phyloP scores from a whole-genome alignment of 768 basidiomycete species.

The Lactifluus pinguis region DNA sequence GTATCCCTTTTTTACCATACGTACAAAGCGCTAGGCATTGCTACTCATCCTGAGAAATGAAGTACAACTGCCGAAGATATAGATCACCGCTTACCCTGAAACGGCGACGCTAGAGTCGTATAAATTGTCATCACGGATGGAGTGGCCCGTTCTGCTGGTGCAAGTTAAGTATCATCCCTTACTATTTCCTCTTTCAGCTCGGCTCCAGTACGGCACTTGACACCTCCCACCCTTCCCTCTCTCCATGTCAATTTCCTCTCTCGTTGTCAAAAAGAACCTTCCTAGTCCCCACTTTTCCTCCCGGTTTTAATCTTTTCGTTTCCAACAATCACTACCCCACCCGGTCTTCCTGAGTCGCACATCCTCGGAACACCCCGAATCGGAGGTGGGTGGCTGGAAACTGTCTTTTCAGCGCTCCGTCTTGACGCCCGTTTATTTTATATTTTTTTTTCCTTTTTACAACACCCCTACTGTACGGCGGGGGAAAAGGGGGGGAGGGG shows the following conservation, averaged over 20 bases:
- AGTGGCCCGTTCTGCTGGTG: slow-evolving; percentile 6
- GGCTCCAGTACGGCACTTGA: slow-evolving; percentile 9
- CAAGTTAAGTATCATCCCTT: slow-evolving; percentile 5
- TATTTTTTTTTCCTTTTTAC: too few species aligned
- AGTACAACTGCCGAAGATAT: slow-evolving; percentile 12
- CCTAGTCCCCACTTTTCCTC: background rate
- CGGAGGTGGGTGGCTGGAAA: background rate
- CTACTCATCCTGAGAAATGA: slow-evolving; percentile 12
- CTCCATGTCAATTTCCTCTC: slow-evolving; percentile 9
- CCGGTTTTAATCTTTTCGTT: background rate
- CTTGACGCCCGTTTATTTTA: background rate
- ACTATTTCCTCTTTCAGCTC: slow-evolving; percentile 14
- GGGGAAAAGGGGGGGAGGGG: too few species aligned
- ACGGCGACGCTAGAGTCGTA: background rate
- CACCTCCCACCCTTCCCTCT: slow-evolving; percentile 1
- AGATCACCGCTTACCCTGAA: slow-evolving; percentile 14
- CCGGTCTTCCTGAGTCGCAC: background rate
- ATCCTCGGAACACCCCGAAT: slow-evolving; percentile 6
- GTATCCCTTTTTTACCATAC: slow-evolving; percentile 3
- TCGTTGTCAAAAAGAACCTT: background rate
- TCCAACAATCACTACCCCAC: background rate
- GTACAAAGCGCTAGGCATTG: slow-evolving; percentile 8
- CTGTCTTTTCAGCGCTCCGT: slow-evolving; percentile 5
- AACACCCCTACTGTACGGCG: too few species aligned
- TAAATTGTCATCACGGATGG: slow-evolving; percentile 13